Evolutionary conservation across 1,139 yeast genomes (phyloP), one percentile per base, ranked within the genome.

Genomic region (Yamadazyma blattariae): DNA sequence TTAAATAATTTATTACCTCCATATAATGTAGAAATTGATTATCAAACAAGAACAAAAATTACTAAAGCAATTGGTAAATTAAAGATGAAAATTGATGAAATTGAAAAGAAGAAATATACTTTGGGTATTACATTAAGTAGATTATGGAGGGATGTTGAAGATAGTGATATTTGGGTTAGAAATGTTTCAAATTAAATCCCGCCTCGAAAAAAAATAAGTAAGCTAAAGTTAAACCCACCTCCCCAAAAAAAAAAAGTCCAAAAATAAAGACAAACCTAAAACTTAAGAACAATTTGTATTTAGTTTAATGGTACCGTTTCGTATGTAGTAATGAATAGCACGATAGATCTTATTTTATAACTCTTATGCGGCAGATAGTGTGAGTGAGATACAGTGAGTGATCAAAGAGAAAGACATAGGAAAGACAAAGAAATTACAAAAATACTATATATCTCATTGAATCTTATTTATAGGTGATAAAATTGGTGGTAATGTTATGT

Each of bases 131-230:
- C 67, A 24, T 62, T 70, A 29, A 67, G 73, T 45, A 58, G 75
- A 35, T 54, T 69, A 43, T 67, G 73, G 74, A 53, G 75, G 36
- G 70, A 55, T 23, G 59, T 57, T 37, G 74, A 68, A 37, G 72
- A 65, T 37, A 64, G 63, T 43, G 71, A 67, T 34, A 61, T 69
- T 36, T 70, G 75, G 75, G 73, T 69, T 23, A 56, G 71, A 34
- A 29, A 43, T 13, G 49, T 46, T 7, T 36, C 39, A 2, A 31
- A 32, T 25, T 35, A 21, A 26, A 14, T 14, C 13, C n/a, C 8
- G 5, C 12, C 12, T 6, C 5, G 8, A 21, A 21, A 21, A 21
- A 21, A n/a, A 21, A 21, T n/a, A n/a, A n/a, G n/a, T n/a, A n/a
- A n/a, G n/a, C n/a, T n/a, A n/a, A n/a, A n/a, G n/a, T n/a, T n/a